A percentile compares a stretch with the other conserved stretches of the same genome.
phyloP scores from a whole-genome alignment of 345 rosid species.

The Lepidium didymum region DNA sequence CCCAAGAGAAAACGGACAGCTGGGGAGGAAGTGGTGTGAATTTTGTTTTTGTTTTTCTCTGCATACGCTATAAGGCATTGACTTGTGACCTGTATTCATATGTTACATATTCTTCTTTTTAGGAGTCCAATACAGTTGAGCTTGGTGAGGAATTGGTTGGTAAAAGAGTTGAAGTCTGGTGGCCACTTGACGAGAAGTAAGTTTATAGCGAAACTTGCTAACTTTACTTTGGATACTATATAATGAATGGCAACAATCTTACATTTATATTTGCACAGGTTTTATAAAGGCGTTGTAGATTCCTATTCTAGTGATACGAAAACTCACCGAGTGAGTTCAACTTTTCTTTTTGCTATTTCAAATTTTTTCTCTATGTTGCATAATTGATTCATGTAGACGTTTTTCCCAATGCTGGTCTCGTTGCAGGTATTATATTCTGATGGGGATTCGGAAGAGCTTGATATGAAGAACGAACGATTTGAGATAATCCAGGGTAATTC shows the following conservation, averaged over 20 bases:
- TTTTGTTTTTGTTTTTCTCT: neutral
- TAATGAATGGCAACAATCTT: neutral
- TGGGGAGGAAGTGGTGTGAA: slow-evolving; percentile 36
- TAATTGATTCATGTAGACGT: neutral
- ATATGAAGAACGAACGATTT: slow-evolving; percentile 45
- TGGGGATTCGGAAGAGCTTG: slow-evolving; percentile 54
- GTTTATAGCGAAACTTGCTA: slow-evolving; percentile 5
- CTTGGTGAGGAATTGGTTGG: slow-evolving; percentile 40
- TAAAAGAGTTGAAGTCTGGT: slow-evolving; percentile 51
- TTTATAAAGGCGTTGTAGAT: slow-evolving; percentile 53
- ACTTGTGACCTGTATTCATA: neutral
- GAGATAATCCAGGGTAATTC: slow-evolving; percentile 30
- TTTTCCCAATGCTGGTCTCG: neutral
- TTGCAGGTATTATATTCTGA: slow-evolving; percentile 55
- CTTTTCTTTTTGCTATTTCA: neutral
- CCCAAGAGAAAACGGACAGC: slow-evolving; percentile 36
- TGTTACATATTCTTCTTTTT: slow-evolving; percentile 14
- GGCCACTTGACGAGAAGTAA: slow-evolving; percentile 60
- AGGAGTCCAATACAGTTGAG: slow-evolving; percentile 32
- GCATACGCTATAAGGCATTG: neutral
- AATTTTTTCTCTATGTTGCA: neutral
- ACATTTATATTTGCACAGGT: slow-evolving; percentile 38
- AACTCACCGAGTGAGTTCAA: slow-evolving; percentile 44
- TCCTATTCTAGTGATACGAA: slow-evolving; percentile 33
- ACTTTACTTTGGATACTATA: neutral